Evolutionary conservation across 768 basidiomycete genomes (phyloP), one percentile per base, ranked within the genome.

Genomic region (Suillus subluteus): DNA sequence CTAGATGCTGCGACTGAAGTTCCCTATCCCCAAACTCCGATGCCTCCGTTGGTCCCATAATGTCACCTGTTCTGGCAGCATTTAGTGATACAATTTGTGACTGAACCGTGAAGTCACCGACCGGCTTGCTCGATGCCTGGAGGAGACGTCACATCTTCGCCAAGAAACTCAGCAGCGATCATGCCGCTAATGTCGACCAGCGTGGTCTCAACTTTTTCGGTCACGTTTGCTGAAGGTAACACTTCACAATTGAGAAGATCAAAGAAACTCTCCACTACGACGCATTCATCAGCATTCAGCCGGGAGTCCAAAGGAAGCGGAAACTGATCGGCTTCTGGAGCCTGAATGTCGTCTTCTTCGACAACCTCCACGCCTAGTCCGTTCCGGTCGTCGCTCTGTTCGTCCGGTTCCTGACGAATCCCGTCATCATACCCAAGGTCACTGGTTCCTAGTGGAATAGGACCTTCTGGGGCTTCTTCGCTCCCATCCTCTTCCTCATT

Each of bases 371-470:
- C 62, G 43, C 71, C 64, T 43, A 72, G 66, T n/a, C 71, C 67
- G 23, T 69, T 70, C 37, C 67, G 46, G 13, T 69, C 71, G 13
- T 63, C 30, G 4, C 55, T 40, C 16, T 58, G 68, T 23, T 73
- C 65, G 8, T 55, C 73, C 26, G 18, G 21, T 2, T 32, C 38
- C 18, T 64, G 38, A 30, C 16, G 30, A 37, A 44, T 13, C 15
- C 44, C 41, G 13, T 64, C 32, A 26, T 32, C 35, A 62, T 65
- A 64, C 38, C n/a, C 73, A 41, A 76, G 66, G 56, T 76, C 75
- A 59, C 74, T 76, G 16, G 75, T 75, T n/a, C 74, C 74, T 15
- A 76, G 68, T 16, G 74, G 75, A 26, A 74, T 30, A n/a, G 68
- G 68, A 7, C 68, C 66, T 37, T 62, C 62, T 2, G 18, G 7